Evolutionary conservation across 106 monocot genomes (phyloP), one percentile per base, ranked within the genome.

Genomic region (Hemerocallis citrina): DNA sequence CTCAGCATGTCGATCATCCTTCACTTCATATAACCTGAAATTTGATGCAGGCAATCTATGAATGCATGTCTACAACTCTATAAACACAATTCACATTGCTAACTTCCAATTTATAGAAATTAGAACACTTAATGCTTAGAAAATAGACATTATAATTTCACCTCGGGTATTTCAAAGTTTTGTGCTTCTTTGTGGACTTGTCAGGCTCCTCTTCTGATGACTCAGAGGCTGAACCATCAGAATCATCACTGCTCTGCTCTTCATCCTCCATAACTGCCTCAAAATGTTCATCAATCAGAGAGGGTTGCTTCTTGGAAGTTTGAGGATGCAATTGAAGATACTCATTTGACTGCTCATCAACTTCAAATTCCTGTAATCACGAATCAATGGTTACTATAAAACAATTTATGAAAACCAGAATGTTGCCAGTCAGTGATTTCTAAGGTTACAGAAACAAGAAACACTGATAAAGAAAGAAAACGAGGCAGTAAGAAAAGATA

Each of bases 1-100:
- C 49, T 90, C 95, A 1, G 95, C 95, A 58, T 90, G 95, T 3
- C 90, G 82, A 19, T 86, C 90, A 57, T 96, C 95, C 84, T 96
- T 96, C 44, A 90, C 83, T 79, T 96, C 95, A 34, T 90, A 95
- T 6, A 95, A 72, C 66, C 94, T 94, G 78, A 22, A 72, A 54
- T 16, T 11, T 2, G 10, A 33, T 30, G 3, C 2, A 46, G 16
- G 19, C 15, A 0, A 16, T 16, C 7, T n/a, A 46, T 46, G 32
- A 63, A 46, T 46, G 62, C 16, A 24, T 44, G 16, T 44, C 17
- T 44, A 16, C 15, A 16, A 44, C 44, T 17, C 17, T 44, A 4
- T 14, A 44, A 17, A 16, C n/a, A 44, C 5, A 4, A 16, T 17
- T 14, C 14, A 44, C 44, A 44, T 17, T 3, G 5, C 17, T 4